Percentiles rank a stretch among this genome's conserved stretches.
Evolutionary conservation across 1,284 basidiomycete genomes (phyloP).

Genomic region (Fomitiporia mediterranea): DNA sequence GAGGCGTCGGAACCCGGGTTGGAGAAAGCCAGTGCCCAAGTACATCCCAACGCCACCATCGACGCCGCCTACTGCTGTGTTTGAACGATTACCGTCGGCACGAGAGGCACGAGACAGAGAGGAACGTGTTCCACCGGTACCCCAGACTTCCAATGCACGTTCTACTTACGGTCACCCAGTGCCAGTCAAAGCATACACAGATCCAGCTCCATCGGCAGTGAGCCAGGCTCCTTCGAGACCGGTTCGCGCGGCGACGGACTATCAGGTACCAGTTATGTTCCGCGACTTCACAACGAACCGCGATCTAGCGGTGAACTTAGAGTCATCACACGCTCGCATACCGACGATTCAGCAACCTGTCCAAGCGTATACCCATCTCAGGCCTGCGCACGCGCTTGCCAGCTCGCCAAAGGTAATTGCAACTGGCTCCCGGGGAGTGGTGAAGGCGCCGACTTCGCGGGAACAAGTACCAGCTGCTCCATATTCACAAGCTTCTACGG

Average conservation of each 20-base stretch:
- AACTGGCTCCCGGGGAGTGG: not conserved
- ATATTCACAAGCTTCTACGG: no score
- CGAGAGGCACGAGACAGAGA: constrained; percentile 17
- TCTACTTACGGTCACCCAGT: constrained; percentile 5
- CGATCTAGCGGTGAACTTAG: no score
- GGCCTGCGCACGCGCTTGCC: not conserved
- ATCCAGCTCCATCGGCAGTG: not conserved
- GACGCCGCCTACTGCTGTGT: constrained; percentile 33
- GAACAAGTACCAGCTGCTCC: not conserved
- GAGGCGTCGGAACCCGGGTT: constrained; percentile 44
- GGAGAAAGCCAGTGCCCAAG: constrained; percentile 60
- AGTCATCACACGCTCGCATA: not conserved
- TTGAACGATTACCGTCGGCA: constrained; percentile 26
- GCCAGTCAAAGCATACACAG: not conserved
- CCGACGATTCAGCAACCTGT: constrained; percentile 3
- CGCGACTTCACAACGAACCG: constrained; percentile 9
- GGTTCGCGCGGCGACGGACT: constrained; percentile 5
- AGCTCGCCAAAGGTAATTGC: not conserved
- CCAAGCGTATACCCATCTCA: not conserved
- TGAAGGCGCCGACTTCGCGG: not conserved
- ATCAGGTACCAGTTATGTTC: constrained; percentile 13
- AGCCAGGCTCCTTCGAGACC: constrained; percentile 9
- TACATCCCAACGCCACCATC: constrained; percentile 58
- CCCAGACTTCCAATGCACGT: not conserved
- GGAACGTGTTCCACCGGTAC: constrained; percentile 28